Conservation (phyloP, 257 asterid species). For the Thymus mandschuricus region DNA sequence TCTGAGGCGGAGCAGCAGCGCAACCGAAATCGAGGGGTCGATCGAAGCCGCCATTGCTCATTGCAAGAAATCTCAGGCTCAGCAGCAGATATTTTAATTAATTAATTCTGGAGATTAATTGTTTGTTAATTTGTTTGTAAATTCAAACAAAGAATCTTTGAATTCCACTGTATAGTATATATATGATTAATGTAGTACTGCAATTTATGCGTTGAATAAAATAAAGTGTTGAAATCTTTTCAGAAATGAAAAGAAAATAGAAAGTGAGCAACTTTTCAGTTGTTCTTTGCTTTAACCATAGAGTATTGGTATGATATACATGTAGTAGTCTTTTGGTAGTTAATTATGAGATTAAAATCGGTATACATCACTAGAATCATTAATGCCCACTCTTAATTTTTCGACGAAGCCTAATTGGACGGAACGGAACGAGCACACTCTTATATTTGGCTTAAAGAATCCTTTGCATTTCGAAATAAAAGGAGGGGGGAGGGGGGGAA, state of each 20-base stretch:
- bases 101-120: too few relatives aligned
- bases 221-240: slow-evolving; percentile 27
- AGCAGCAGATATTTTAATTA: not conserved
- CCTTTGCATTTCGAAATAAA: too few relatives aligned
- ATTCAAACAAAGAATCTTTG: not conserved
- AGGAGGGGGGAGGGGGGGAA: too few relatives aligned
- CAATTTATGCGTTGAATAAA: not conserved
- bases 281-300: too few relatives aligned
- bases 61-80: slow-evolving; percentile 81
- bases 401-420: too few relatives aligned
- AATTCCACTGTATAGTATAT: slow-evolving; percentile 1
- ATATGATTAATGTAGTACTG: not conserved
- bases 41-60: slow-evolving; percentile 91
- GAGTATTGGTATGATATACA: too few relatives aligned
- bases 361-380: too few relatives aligned
- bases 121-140: not conserved
- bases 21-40: slow-evolving; percentile 64
- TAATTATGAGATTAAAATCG: too few relatives aligned
- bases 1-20: slow-evolving; percentile 70
- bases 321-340: too few relatives aligned
- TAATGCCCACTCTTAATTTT: too few relatives aligned
- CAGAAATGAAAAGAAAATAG: slow-evolving; percentile 27
- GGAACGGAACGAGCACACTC: too few relatives aligned
- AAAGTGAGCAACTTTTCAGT: slow-evolving; percentile 21
- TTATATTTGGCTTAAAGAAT: too few relatives aligned